Base-by-base conservation (phyloP, 305 asterid genomes). In the Solanum hybrid region DNA sequence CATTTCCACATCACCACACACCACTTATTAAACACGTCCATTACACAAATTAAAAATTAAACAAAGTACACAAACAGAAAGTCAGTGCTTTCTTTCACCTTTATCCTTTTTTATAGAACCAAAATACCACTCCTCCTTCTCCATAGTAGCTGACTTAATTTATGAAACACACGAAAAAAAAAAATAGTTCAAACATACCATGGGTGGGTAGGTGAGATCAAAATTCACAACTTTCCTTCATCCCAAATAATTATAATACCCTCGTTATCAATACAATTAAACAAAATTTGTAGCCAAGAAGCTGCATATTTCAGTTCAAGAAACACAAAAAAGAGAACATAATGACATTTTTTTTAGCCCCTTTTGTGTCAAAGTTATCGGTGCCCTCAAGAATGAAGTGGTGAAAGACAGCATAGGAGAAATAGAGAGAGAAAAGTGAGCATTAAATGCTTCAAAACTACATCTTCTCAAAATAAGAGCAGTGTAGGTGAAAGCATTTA, bases 361-460 rank as follows among this genome's bases (percentile, higher is more conserved):
- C 10, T 37, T 69, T 3, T 22, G 51, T 46, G 22, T 37, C 46
- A 29, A 85, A 89, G 89, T 51, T 61, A 84, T 79, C 82, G 78
- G 69, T 88, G 61, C 73, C 78, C 78, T 42, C 87, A 87, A 85
- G 64, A 46, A 86, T 73, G 91, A 83, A 90, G 87, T 39, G 89
- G 79, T 37, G 92, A 91, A 91, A 92, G 88, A 90, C 18, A 91
- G 74, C 69, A 87, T 35, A 92, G 13, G 94, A 57, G 90, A 51
- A 91, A 88, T 92, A 73, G 96, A 87, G 76, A 90, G 82, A 88
- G 33, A 28, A 6, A 28, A 28, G 11, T 73, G 35, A 8, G 95
- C 96, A 95, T 93, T 95, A 92, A 95, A 96, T 94, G 93, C 92
- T 74, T 46, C 89, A 90, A 84, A 92, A 89, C 84, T 79, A 92